Evolutionary conservation across 2,329 filamentous ascomycete genomes (phyloP).

Genomic region (Stemphylium vesicarium): DNA sequence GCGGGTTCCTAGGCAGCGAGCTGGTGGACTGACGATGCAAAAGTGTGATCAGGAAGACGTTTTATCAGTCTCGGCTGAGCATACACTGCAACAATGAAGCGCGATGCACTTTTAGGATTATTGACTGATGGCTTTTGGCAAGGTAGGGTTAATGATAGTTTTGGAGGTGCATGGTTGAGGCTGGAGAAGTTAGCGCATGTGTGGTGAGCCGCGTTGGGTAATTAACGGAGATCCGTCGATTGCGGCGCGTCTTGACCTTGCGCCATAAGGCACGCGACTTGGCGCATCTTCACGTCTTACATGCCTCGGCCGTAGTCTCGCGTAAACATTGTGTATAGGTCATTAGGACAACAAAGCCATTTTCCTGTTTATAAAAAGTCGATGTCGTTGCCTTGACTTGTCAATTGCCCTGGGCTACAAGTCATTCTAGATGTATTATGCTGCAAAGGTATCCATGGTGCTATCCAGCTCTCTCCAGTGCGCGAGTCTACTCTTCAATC

Average conservation of each 20-base stretch:
- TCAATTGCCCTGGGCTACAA: too few species aligned
- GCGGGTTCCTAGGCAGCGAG: constrained; percentile 8
- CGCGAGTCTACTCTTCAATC: constrained; percentile 75
- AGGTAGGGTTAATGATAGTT: neutral
- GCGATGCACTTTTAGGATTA: neutral
- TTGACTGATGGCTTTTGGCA: neutral
- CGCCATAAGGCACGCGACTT: constrained; percentile 2
- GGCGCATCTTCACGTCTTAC: neutral
- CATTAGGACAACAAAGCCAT: too few species aligned
- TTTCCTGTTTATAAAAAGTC: too few species aligned
- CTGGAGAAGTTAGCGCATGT: constrained; percentile 3
- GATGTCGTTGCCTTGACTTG: too few species aligned
- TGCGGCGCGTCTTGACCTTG: constrained; percentile 2
- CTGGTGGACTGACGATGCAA: constrained; percentile 3
- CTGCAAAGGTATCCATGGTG: neutral
- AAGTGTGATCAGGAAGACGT: neutral
- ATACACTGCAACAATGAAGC: neutral
- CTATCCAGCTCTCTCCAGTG: neutral
- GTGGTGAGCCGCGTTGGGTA: constrained; percentile 1
- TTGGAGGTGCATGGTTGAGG: neutral
- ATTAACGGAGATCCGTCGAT: neutral
- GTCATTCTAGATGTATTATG: neutral
- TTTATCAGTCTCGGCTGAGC: neutral
- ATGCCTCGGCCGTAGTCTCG: too few species aligned
- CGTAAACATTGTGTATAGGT: neutral